Evolutionary conservation across 2,329 filamentous ascomycete genomes (phyloP).

Genomic region (Cladosporium austrohemisphaericum): DNA sequence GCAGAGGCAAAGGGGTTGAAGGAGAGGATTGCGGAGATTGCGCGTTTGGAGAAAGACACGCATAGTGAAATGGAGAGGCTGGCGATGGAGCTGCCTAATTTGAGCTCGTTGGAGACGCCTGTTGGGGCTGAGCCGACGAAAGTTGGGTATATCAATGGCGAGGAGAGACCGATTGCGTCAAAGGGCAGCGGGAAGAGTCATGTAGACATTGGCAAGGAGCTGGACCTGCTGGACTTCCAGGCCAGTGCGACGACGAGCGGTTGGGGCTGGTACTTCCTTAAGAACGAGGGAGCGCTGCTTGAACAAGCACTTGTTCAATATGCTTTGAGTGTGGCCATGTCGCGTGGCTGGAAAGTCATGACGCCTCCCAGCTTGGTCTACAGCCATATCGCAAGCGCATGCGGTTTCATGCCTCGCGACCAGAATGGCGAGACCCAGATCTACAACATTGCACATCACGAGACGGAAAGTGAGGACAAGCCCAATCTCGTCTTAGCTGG

Average conservation of each 20-base stretch:
- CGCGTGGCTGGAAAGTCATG: conserved; percentile 73
- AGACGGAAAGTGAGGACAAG: conserved; percentile 53
- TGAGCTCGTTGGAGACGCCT: conserved; percentile 75
- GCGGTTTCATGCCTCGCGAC: conserved; percentile 92
- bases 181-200: conserved; percentile 24
- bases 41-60: conserved; percentile 59
- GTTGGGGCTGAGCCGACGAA: conserved; percentile 62
- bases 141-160: conserved; percentile 74
- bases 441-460: conserved; percentile 58
- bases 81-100: conserved; percentile 77
- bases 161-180: conserved; percentile 27
- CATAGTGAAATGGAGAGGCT: conserved; percentile 66
- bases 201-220: conserved; percentile 76
- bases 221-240: conserved; percentile 89
- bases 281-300: conserved; percentile 87
- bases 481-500: conserved; percentile 75
- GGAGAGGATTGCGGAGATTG: conserved; percentile 56
- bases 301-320: conserved; percentile 92
- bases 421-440: conserved; percentile 88
- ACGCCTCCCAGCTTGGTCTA: conserved; percentile 89
- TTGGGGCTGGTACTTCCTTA: conserved; percentile 97
- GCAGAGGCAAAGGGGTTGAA: conserved; percentile 65
- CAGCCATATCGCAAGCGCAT: conserved; percentile 81
- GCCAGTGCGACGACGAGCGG: conserved; percentile 77
- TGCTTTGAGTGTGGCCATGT: conserved; percentile 68